Conservation (phyloP, 176 grass and related monocot genomes). For the Oryza coarctata region DNA sequence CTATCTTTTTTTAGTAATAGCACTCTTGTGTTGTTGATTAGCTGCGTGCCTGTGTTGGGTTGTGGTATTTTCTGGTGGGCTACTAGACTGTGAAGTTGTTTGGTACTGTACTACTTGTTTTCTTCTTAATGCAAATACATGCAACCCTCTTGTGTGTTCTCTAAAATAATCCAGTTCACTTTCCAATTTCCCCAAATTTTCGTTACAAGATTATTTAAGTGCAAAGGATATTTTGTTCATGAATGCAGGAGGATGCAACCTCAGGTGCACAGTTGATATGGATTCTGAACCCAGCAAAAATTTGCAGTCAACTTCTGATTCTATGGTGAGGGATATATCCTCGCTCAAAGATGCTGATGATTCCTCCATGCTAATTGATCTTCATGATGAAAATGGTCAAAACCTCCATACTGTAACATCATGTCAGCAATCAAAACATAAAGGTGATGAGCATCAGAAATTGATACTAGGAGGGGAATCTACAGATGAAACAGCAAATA, state of each 20-base stretch:
- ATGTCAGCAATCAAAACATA: conserved; percentile 22
- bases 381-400: conserved; percentile 25
- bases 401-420: neutral
- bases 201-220: neutral
- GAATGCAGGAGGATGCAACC: conserved; percentile 7
- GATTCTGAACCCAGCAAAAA: conserved; percentile 21
- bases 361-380: conserved; percentile 7
- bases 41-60: no score
- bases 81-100: no score
- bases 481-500: conserved; percentile 28
- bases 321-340: conserved; percentile 1
- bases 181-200: neutral
- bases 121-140: no score
- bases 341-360: conserved; percentile 24
- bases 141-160: no score
- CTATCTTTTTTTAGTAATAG: neutral
- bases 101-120: no score
- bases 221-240: neutral
- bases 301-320: conserved; percentile 30
- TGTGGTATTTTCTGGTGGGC: no score
- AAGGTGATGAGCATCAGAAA: conserved; percentile 28
- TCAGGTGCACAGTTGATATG: conserved; percentile 4
- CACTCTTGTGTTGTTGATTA: neutral
- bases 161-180: neutral
- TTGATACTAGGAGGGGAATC: neutral